Base-by-base conservation (phyloP, 108 stramenopile species). In the Nannochloropsis salina region DNA sequence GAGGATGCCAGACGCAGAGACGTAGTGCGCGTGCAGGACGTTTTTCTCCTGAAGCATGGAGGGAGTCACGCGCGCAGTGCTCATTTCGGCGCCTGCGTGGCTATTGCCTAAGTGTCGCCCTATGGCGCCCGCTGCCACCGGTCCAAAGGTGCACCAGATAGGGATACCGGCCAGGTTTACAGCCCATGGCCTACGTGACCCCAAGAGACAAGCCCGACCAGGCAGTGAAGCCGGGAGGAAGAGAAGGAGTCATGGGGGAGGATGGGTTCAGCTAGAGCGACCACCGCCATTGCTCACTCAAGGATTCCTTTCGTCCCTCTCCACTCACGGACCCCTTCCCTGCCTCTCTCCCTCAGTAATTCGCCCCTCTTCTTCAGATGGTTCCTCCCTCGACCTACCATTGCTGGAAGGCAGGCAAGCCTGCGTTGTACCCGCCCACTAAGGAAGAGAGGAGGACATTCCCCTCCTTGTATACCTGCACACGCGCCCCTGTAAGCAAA, bases 381-480 rank as follows among this genome's bases (percentile, higher is more conserved):
- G 31, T 31, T 1, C 31, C 31, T 31, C 31, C 31, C 31, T 31
- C 31, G 2, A 74, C 61, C 3, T 74, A 74, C 61, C 61, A 74
- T n/a, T 74, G 61, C n/a, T 74, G 61, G 8, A 74, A 74, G 20
- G 61, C 61, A 3, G 61, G 61, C 61, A 74, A n/a, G 20, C 61
- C 61, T 4, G 61, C 61, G n/a, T 74, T 74, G 61, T n/a, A 74
- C 61, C 61, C 61, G 61, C 61, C 61, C 61, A 74, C 61, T n/a
- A 74, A n/a, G n/a, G 61, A 74, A 15, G 61, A 74, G 20, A 74
- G n/a, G 5, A 74, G 6, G 5, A 74, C 61, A n/a, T 74, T 74
- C 20, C 61, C 61, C 61, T 74, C 61, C 61, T 74, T 74, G 61
- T 74, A n/a, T 15, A 74, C 61, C 6, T 15, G 20, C 61, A 74